Percentiles rank a stretch among this genome's conserved stretches.
phyloP scores from a whole-genome alignment of 2,329 filamentous ascomycete species.

The Ascochyta rabiei region DNA sequence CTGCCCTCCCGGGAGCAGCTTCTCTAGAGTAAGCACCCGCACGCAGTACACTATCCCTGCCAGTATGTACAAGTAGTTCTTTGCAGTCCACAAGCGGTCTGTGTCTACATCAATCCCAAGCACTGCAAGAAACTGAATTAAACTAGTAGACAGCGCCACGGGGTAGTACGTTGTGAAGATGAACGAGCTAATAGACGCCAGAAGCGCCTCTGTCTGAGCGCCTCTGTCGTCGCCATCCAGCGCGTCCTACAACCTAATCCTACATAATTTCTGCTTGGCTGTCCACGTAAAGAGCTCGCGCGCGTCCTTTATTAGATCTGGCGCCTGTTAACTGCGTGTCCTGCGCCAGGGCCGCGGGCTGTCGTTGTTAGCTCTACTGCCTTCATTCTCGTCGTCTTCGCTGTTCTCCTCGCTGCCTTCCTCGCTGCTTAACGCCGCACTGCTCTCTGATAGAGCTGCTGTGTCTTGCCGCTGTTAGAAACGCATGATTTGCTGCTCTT shows the following conservation, averaged over 20 bases:
- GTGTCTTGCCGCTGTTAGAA: neutral
- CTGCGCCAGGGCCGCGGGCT: neutral
- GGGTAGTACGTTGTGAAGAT: neutral
- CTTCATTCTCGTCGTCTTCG: neutral
- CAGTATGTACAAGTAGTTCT: conserved; percentile 26
- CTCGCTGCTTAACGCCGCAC: neutral
- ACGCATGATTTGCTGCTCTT: neutral
- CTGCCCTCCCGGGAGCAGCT: conserved; percentile 7
- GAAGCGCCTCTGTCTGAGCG: neutral
- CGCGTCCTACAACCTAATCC: neutral
- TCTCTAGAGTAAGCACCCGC: conserved; percentile 23
- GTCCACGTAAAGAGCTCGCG: conserved; percentile 17
- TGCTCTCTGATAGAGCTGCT: neutral
- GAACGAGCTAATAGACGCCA: neutral
- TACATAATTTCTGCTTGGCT: conserved; percentile 10
- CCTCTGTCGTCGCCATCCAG: neutral
- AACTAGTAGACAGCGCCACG: neutral
- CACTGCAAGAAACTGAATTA: neutral
- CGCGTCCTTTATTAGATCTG: conserved; percentile 12
- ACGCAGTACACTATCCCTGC: conserved; percentile 24
- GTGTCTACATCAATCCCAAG: conserved; percentile 5
- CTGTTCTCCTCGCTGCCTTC: conserved; percentile 6
- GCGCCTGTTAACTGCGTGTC: neutral
- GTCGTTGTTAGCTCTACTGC: conserved; percentile 10
- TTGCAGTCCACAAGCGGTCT: conserved; percentile 10